Percentiles rank a stretch among this genome's conserved stretches.
Conservation (phyloP, 2,329 filamentous ascomycete species). For the Daldinia sp. region DNA sequence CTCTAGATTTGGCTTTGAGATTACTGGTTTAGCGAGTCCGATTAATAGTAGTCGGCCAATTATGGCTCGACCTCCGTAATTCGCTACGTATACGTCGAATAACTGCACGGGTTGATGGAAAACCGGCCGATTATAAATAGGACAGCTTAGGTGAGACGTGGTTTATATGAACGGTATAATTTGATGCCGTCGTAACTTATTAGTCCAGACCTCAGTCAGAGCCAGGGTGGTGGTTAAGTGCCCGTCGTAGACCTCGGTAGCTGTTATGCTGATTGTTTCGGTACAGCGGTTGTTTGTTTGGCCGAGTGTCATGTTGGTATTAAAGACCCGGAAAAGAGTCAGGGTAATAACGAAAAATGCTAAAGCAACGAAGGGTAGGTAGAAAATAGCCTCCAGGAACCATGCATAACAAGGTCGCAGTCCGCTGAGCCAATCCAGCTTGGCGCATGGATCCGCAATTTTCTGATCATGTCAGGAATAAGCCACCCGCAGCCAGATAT, state of each 20-base stretch:
- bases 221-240: slow-evolving; percentile 4
- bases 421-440: slow-evolving; percentile 28
- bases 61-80: background rate
- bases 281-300: slow-evolving; percentile 35
- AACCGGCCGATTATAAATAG: background rate
- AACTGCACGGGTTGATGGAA: background rate
- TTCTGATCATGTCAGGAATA: slow-evolving; percentile 32
- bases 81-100: background rate
- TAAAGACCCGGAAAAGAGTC: slow-evolving; percentile 7
- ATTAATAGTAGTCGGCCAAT: background rate
- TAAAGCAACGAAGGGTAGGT: too few relatives aligned
- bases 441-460: slow-evolving; percentile 34
- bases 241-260: slow-evolving; percentile 29
- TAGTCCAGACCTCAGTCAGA: slow-evolving; percentile 11
- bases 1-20: background rate
- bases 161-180: background rate
- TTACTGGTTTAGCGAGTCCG: background rate
- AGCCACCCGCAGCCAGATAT: slow-evolving; percentile 28
- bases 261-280: slow-evolving; percentile 23
- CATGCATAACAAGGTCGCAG: slow-evolving; percentile 28
- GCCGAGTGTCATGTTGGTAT: slow-evolving; percentile 22
- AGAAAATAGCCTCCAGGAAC: slow-evolving; percentile 24
- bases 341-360: slow-evolving; percentile 8
- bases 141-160: slow-evolving; percentile 6
- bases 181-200: slow-evolving; percentile 7